These are phyloP conservation scores for Zymoseptoria crescenta DNA, from an alignment of 2,329 filamentous ascomycete genomes.

Conservation along the genomic window DNA sequence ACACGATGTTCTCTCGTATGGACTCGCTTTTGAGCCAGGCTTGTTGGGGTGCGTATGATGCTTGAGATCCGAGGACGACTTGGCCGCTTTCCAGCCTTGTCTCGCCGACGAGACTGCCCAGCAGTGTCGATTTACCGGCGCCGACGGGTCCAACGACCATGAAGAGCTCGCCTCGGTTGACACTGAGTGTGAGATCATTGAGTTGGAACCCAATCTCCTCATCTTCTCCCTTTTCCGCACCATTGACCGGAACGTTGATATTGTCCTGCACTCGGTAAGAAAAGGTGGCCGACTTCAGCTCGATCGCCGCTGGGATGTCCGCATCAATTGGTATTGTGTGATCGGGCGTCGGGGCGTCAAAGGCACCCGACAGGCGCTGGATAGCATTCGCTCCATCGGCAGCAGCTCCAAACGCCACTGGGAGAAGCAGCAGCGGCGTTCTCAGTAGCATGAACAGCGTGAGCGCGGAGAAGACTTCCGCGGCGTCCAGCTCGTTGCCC, in stretches of 20 bases:
- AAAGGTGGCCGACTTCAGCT: background rate
- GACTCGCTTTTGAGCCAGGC: slow-evolving; percentile 90
- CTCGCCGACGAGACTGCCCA: slow-evolving; percentile 4
- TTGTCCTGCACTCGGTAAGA: background rate
- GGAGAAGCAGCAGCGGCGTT: slow-evolving; percentile 3
- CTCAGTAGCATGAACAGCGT: slow-evolving; percentile 6
- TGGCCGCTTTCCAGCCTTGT: background rate
- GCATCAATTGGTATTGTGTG: background rate
- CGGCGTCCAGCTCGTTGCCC: slow-evolving; percentile 2
- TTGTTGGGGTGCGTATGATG: slow-evolving; percentile 50
- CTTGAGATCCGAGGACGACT: slow-evolving; percentile 1
- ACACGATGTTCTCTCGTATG: slow-evolving; percentile 75
- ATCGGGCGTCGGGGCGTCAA: background rate
- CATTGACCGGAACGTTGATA: background rate
- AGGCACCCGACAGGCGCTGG: background rate
- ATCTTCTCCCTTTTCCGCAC: background rate
- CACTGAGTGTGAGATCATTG: background rate
- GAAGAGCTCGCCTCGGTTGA: background rate
- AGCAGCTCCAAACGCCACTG: slow-evolving; percentile 3
- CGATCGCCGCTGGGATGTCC: background rate
- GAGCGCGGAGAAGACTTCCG: slow-evolving; percentile 2
- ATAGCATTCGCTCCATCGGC: slow-evolving; percentile 4
- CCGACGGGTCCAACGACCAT: slow-evolving; percentile 4
- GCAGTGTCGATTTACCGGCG: slow-evolving; percentile 3
- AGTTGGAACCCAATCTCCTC: background rate